Base-by-base conservation (phyloP, 805 yeast species). In the Schizosaccharomyces octosporus region DNA sequence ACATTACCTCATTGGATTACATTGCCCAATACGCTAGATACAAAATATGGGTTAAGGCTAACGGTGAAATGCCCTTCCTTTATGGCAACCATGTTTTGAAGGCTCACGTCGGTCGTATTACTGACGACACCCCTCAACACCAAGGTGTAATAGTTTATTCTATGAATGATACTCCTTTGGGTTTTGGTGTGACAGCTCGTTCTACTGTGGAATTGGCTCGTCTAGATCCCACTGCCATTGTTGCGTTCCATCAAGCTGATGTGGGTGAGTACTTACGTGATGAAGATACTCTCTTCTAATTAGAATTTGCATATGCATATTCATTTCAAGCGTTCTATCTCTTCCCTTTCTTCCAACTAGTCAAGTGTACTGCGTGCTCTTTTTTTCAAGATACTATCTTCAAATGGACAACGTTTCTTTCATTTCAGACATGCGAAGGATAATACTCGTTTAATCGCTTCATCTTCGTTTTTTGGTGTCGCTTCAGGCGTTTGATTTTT, bases 11-110 rank as follows among this genome's bases (percentile, higher is more conserved):
- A 3, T 77, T 93, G 65, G 82, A 85, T 59, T 79, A 86, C 64
- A 74, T 93, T 62, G 84, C 95, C 1, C 84, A 86, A 67, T 83
- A 84, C 70, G 97, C 98, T 60, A 86, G 85, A 71, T 88, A 83
- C 75, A 93, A 90, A 74, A 77, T 93, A 51, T 93, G 98, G 98
- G 87, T 93, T 73, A 93, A 93, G 72, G 82, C 81, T 61, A 93
- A 93, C 70, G 98, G 98, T 67, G 98, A 93, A 73, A 93, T 93
- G 98, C 97, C 98, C 15, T 93, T 84, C 71, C 74, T 93, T 65
- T 93, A 93, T 68, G 98, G 98, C 45, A 93, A 93, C 75, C 95
- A 93, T 71, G 90, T 90, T 32, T 77, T 93, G 66, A 93, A 93
- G 71, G 98, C 98, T 4, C 98, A 93, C 70, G 78, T 93, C 62